Base-by-base conservation (phyloP, 208 protist species). In the Phytomonas francai region DNA sequence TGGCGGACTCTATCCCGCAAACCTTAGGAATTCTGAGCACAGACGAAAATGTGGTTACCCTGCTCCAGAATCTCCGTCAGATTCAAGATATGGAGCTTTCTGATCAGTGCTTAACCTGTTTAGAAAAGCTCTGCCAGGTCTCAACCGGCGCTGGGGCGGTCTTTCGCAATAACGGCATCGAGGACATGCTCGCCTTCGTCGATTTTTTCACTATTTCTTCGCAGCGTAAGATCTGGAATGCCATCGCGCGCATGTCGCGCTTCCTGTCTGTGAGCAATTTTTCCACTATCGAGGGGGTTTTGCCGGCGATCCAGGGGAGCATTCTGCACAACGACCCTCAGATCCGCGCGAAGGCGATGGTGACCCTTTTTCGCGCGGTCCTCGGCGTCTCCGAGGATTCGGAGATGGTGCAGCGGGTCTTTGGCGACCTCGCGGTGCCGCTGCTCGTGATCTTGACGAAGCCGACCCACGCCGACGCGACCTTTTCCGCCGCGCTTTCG, bases 1-100 rank as follows among this genome's bases (percentile, higher is more conserved):
- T 98, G 68, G 79, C 95, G 16, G 95, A 98, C 62, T 80, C 85
- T 0, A 71, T 97, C 16, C 85, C 92, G 30, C 63, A n/a, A 86
- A 87, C 2, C 76, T 89, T 16, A 65, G 72, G n/a, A 70, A 19
- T 84, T 16, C 67, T 97, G n/a, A 81, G 85, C 0, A 65, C 73
- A 3, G 31, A 64, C 36, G 80, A 74, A 31, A 84, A 79, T 39
- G 73, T 96, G 3, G 68, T 79, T 0, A 68, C 83, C 2, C 73
- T 98, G 30, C 86, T 94, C 32, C 65, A 71, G 39, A 91, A 93
- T 58, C 72, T 98, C 6, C 78, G 87, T 22, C 84, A 70, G 16
- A 95, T 98, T 60, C 82, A 95, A 64, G 96, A 97, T 72, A 94
- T 98, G 68, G 97, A 98, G 77, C 70, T 98, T 14, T 93, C 96